phyloP scores from a whole-genome alignment of 257 asterid genomes.

The Solanum megistacrolobum region DNA sequence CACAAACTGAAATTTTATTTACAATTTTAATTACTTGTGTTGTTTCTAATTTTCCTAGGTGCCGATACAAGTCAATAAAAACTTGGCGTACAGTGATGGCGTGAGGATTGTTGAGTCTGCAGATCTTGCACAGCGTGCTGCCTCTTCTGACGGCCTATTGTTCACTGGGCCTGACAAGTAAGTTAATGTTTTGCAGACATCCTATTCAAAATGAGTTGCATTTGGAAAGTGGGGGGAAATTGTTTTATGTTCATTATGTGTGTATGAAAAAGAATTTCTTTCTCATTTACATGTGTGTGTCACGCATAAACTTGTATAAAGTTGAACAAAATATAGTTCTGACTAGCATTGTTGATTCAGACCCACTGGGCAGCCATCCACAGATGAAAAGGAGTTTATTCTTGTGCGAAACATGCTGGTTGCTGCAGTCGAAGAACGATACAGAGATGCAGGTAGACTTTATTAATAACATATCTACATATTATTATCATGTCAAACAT shows the following conservation, averaged over 20 bases:
- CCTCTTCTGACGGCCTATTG: conserved; percentile 15
- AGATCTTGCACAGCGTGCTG: conserved; percentile 5
- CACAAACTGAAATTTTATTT: not conserved
- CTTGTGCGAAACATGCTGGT: conserved; percentile 42
- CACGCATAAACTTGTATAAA: too few relatives aligned
- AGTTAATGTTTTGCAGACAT: not conserved
- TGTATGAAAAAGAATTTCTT: not conserved
- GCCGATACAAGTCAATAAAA: conserved; percentile 46
- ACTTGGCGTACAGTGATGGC: conserved; percentile 41
- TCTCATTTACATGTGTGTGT: too few relatives aligned
- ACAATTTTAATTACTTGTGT: not conserved
- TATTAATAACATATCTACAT: not conserved
- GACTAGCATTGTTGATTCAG: conserved; percentile 5
- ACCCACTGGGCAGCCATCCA: conserved; percentile 29
- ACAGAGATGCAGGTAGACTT: conserved; percentile 38
- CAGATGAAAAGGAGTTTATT: conserved; percentile 36
- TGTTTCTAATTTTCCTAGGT: conserved; percentile 15
- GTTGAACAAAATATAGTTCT: not conserved
- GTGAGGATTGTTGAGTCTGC: conserved; percentile 40
- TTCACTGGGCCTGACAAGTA: conserved; percentile 31
- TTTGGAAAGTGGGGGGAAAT: not conserved
- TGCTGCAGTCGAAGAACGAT: conserved; percentile 53
- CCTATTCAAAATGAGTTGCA: not conserved
- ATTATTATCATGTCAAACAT: not conserved
- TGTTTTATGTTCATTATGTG: not conserved